Evolutionary conservation across 2,329 filamentous ascomycete species (phyloP), one percentile per base, ranked within the genome.

Genomic region (Myotisia sp.): DNA sequence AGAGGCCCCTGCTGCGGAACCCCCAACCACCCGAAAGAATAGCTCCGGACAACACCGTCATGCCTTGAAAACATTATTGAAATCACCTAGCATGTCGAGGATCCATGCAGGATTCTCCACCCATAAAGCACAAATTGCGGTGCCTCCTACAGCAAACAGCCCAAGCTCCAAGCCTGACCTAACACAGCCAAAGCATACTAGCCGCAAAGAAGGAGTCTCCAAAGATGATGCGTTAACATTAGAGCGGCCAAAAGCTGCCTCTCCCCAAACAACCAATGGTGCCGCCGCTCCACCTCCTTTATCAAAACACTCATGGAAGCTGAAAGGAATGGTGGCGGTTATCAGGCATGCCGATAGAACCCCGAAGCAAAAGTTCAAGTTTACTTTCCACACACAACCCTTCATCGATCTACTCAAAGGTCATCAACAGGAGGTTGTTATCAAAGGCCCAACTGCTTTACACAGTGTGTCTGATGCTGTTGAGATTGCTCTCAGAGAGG

Each of bases 321-420:
- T 98, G 34, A 98, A 98, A 60, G 90, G 90, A 8, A 86, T 98
- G 60, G 87, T 98, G 0, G 87, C 86, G 2, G 90, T 98, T 10
- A 85, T 98, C 44, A 76, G 90, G 18, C 90, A 98, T 57, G 92
- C 92, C 2, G 90, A 98, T 60, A 79, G 90, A 37, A 98, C 90
- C 1, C 90, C 90, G 2, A 98, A 98, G 60, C 90, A 98, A 50
- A 98, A 98, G 55, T 94, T 94, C 67, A 98, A 98, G 55, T 98
- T 95, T 50, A 98, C 90, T 0, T 95, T 98, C 48, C 90, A 98
- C 52, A 92, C 85, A 0, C 83, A 86, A 42, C 90, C 90, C 0
- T 98, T 98, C 50, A 86, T 98, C 42, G 82, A 92, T 43, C 67
- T 98, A 3, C 71, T 98, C 26, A 92, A 87, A 53, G 90, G 90